A percentile compares a stretch with the other conserved stretches of the same genome.
phyloP scores from a whole-genome alignment of 306 rosid genomes.

The Castanopsis chinensis region DNA sequence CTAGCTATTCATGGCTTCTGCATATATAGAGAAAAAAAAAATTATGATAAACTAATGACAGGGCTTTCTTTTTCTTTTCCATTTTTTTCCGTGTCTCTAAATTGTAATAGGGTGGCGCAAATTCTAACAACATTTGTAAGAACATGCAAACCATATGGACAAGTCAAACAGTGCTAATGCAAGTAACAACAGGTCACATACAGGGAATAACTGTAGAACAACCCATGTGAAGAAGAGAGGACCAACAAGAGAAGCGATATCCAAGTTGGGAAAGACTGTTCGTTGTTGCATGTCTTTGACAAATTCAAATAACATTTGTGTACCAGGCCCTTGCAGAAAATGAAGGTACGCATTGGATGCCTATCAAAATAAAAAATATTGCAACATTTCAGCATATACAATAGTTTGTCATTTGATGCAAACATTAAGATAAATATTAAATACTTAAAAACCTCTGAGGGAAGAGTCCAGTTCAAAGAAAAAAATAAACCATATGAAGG shows the following conservation, averaged over 20 bases:
- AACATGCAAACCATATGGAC: not conserved
- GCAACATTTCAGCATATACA: too few relatives aligned
- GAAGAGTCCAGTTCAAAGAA: too few relatives aligned
- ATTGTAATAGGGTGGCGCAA: not conserved
- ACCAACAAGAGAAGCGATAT: conserved; percentile 77
- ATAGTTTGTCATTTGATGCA: too few relatives aligned
- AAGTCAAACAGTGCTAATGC: not conserved
- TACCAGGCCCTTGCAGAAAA: conserved; percentile 57
- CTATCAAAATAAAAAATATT: too few relatives aligned
- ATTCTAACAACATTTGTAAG: not conserved
- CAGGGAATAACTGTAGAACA: conserved; percentile 83
- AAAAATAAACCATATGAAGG: too few relatives aligned
- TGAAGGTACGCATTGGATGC: conserved; percentile 73
- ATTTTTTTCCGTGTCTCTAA: too few relatives aligned
- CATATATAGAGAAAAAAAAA: not conserved
- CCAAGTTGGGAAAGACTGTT: conserved; percentile 47
- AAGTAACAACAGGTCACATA: conserved; percentile 9
- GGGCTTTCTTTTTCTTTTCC: too few relatives aligned
- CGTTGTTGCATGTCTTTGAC: conserved; percentile 90
- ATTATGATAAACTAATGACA: not conserved
- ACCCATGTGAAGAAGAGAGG: conserved; percentile 90
- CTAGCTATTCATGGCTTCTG: too few relatives aligned
- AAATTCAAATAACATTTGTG: conserved; percentile 67
- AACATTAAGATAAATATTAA: too few relatives aligned
- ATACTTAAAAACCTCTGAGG: too few relatives aligned